These are phyloP conservation scores for Chlamydomonas sp. DNA, from an alignment of 139 green algal genomes.

Conservation along the genomic window DNA sequence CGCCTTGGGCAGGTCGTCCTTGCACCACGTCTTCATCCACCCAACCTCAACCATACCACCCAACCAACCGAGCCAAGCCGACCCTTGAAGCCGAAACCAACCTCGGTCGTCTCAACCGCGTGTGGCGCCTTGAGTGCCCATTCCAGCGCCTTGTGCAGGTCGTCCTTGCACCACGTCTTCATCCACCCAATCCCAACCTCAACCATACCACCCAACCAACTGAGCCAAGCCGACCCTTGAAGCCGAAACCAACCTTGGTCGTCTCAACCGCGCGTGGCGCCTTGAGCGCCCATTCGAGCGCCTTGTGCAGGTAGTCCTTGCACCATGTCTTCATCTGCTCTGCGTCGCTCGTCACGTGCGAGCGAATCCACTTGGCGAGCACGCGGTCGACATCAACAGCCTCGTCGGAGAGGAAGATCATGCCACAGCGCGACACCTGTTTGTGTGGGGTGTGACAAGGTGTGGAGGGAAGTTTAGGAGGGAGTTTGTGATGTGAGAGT, in stretches of 20 bases:
- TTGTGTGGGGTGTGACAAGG: too few species aligned
- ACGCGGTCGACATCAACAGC: constrained; percentile 41
- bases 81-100: too few species aligned
- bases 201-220: too few species aligned
- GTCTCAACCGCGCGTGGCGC: constrained; percentile 39
- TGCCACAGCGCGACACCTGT: constrained; percentile 30
- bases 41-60: too few species aligned
- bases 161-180: constrained; percentile 34
- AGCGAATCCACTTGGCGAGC: constrained; percentile 39
- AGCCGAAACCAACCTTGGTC: constrained; percentile 43
- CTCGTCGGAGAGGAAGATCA: constrained; percentile 65
- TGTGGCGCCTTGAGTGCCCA: constrained; percentile 25
- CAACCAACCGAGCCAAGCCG: too few species aligned
- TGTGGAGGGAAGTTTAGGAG: too few species aligned
- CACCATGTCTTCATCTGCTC: constrained; percentile 21
- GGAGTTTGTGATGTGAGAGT: background rate
- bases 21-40: constrained; percentile 24
- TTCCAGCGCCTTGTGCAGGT: constrained; percentile 38
- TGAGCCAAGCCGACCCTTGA: too few species aligned
- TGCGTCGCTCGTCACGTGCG: constrained; percentile 1
- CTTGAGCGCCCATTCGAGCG: constrained; percentile 36
- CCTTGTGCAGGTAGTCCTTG: constrained; percentile 37
- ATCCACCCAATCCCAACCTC: too few species aligned
- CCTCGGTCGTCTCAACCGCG: constrained; percentile 46
- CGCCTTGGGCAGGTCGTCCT: constrained; percentile 33